Evolutionary conservation across 2,329 filamentous ascomycete species (phyloP).

Genomic region (Alternaria viburni): DNA sequence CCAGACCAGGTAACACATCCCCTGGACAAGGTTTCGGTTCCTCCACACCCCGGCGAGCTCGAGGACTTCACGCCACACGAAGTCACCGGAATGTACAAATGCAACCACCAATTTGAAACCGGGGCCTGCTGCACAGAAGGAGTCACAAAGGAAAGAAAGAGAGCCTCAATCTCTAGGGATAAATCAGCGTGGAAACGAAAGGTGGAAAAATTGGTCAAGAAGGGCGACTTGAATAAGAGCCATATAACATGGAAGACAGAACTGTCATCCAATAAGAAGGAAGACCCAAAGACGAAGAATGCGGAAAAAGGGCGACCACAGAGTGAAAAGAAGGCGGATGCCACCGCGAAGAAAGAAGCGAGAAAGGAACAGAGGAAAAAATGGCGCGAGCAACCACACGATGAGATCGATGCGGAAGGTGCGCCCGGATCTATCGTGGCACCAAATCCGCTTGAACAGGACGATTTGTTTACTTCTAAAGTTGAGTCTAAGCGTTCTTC

Average conservation of each 20-base stretch:
- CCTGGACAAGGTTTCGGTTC: neutral
- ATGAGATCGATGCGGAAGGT: neutral
- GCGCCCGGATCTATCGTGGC: neutral
- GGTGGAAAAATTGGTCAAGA: neutral
- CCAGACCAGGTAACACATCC: neutral
- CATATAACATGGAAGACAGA: neutral
- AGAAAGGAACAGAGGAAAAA: neutral
- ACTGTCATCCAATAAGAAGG: neutral
- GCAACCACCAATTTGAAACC: neutral
- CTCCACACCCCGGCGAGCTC: neutral
- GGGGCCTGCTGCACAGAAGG: neutral
- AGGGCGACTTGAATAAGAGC: neutral
- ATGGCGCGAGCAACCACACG: neutral
- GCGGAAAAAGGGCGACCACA: neutral
- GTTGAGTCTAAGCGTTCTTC: neutral
- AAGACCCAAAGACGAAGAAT: too few relatives aligned
- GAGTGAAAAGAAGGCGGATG: neutral
- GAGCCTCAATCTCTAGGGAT: too few relatives aligned
- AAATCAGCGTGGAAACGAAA: neutral
- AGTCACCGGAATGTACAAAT: neutral
- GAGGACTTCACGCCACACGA: neutral
- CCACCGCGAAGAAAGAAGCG: neutral
- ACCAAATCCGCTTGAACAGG: neutral
- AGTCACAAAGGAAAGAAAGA: neutral
- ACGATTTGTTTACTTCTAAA: fast-evolving